Conservation (phyloP, 192 early-diverging fungal genomes). For the Neocallimastix lanati region DNA sequence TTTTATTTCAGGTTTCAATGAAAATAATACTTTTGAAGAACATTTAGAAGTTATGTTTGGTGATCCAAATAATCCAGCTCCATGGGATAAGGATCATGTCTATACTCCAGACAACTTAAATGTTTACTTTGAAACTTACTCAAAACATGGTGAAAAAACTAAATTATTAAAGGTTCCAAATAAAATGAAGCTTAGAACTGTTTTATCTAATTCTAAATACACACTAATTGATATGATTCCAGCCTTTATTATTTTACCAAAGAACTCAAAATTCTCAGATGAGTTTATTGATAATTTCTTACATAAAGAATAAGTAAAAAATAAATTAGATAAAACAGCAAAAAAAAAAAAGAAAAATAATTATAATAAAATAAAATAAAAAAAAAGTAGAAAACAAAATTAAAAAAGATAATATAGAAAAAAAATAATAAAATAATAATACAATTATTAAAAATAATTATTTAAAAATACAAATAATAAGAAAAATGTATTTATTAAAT, state of each 20-base stretch:
- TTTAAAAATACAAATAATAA: no score
- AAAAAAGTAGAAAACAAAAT: no score
- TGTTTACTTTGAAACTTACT: constrained; percentile 51
- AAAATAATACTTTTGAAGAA: constrained; percentile 59
- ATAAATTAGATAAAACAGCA: no score
- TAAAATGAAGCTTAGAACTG: background rate
- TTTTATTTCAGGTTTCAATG: constrained; percentile 67
- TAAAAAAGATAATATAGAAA: no score
- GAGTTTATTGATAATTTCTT: background rate
- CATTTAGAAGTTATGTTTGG: constrained; percentile 68
- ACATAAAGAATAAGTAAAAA: background rate
- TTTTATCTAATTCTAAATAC: background rate
- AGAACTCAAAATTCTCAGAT: background rate
- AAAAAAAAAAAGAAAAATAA: no score
- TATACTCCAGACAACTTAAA: constrained; percentile 59
- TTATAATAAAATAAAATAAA: no score
- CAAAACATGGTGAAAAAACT: background rate
- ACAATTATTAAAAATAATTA: no score
- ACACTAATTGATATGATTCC: background rate
- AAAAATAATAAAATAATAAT: no score
- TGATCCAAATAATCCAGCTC: constrained; percentile 35
- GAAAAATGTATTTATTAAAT: no score
- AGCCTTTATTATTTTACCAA: background rate
- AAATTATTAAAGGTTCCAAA: background rate
- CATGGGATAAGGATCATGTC: constrained; percentile 54